phyloP scores from a whole-genome alignment of 805 yeast genomes.

The Maudiozyma serrabonitensis region DNA sequence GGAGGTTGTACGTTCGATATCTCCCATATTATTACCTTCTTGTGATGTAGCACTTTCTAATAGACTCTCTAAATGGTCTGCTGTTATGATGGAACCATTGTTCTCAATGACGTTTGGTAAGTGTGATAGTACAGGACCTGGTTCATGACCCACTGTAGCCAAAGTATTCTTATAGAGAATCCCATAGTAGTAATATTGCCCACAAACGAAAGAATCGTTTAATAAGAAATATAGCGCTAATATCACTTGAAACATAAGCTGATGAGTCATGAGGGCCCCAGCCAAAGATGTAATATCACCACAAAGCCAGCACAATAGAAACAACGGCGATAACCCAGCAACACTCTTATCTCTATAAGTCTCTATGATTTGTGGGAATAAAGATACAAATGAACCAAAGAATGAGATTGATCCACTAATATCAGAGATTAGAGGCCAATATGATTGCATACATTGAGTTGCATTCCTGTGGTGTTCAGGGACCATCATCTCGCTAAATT shows the following conservation, averaged over 20 bases:
- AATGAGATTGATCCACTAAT: constrained; percentile 38
- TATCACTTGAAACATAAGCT: constrained; percentile 69
- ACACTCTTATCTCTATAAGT: constrained; percentile 49
- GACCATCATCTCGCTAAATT: too few species aligned
- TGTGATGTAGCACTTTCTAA: not conserved
- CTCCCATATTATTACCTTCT: not conserved
- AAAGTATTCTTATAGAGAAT: constrained; percentile 24
- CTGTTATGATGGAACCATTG: not conserved
- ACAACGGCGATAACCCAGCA: constrained; percentile 47
- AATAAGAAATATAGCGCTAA: constrained; percentile 64
- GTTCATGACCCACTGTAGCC: constrained; percentile 29
- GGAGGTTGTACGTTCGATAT: constrained; percentile 2
- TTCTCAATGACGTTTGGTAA: not conserved
- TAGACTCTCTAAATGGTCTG: not conserved
- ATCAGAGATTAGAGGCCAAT: constrained; percentile 26
- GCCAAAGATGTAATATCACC: constrained; percentile 42
- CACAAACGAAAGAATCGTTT: constrained; percentile 57
- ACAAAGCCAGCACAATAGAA: constrained; percentile 37
- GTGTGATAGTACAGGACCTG: constrained; percentile 13
- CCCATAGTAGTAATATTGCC: constrained; percentile 65
- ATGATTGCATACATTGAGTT: constrained; percentile 3
- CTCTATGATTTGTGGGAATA: constrained; percentile 49
- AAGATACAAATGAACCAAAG: constrained; percentile 37
- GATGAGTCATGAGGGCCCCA: constrained; percentile 71
- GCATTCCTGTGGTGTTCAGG: not conserved